A percentile compares a stretch with the other conserved stretches of the same genome.
Conservation (phyloP, 495 filamentous ascomycete genomes). For the Daldinia loculata region DNA sequence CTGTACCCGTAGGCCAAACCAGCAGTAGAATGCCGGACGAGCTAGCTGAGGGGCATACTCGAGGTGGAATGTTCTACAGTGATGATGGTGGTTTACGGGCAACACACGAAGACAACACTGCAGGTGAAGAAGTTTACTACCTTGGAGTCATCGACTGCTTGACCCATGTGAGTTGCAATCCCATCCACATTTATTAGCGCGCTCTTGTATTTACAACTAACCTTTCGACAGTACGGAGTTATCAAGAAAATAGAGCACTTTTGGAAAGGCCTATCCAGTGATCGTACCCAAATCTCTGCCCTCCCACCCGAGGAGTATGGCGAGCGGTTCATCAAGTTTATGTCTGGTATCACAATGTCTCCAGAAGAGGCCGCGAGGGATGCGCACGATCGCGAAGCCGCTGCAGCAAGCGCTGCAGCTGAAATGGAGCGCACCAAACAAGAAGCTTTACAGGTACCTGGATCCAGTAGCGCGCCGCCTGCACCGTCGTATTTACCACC, state of each 20-base stretch:
- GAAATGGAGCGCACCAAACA: conserved; percentile 47
- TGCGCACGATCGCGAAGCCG: conserved; percentile 59
- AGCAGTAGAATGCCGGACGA: conserved; percentile 89
- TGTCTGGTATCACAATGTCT: conserved; percentile 87
- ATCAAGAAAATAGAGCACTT: conserved; percentile 91
- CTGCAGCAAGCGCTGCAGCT: conserved; percentile 50
- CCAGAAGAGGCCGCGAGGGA: conserved; percentile 79
- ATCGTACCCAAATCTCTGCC: conserved; percentile 87
- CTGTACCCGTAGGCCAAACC: conserved; percentile 86
- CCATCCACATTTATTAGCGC: neutral
- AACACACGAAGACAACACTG: conserved; percentile 86
- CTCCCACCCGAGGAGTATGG: conserved; percentile 93
- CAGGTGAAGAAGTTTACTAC: conserved; percentile 95
- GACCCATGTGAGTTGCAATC: conserved; percentile 76
- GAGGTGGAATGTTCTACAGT: conserved; percentile 76
- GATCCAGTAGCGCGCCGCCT: conserved; percentile 42
- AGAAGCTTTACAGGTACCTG: conserved; percentile 21
- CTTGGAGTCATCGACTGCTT: conserved; percentile 97
- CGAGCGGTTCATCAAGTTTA: conserved; percentile 93
- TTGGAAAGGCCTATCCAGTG: conserved; percentile 86
- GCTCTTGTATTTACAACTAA: conserved; percentile 40
- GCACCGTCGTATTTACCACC: conserved; percentile 57
- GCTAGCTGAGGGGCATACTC: conserved; percentile 67
- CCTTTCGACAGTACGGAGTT: conserved; percentile 73
- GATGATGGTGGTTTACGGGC: conserved; percentile 91